phyloP scores from a whole-genome alignment of 2,329 filamentous ascomycete genomes.

The Cercospora beticola region DNA sequence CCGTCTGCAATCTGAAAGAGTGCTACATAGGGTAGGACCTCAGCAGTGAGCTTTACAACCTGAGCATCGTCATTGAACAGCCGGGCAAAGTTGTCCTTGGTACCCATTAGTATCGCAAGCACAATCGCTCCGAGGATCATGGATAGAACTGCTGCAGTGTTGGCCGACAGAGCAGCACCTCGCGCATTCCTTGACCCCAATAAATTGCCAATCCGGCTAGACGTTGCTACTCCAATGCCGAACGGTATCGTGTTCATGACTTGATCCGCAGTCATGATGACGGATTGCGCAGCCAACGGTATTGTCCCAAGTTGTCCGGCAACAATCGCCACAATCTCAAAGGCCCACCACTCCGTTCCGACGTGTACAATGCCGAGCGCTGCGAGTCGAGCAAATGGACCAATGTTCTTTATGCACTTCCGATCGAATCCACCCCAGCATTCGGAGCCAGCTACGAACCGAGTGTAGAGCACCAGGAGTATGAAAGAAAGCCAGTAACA shows the following conservation, averaged over 20 bases:
- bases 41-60: slow-evolving; percentile 70
- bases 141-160: slow-evolving; percentile 71
- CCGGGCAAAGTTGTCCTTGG: slow-evolving; percentile 69
- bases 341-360: slow-evolving; percentile 90
- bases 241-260: slow-evolving; percentile 80
- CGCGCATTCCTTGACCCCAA: slow-evolving; percentile 66
- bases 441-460: slow-evolving; percentile 67
- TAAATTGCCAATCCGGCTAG: slow-evolving; percentile 74
- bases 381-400: slow-evolving; percentile 72
- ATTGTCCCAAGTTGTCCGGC: slow-evolving; percentile 77
- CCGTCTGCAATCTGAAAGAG: slow-evolving; percentile 90
- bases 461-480: slow-evolving; percentile 70
- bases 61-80: slow-evolving; percentile 77
- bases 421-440: slow-evolving; percentile 75
- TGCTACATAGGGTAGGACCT: slow-evolving; percentile 82
- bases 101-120: slow-evolving; percentile 66
- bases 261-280: slow-evolving; percentile 58
- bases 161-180: slow-evolving; percentile 70
- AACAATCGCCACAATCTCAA: slow-evolving; percentile 83
- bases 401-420: slow-evolving; percentile 64
- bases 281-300: slow-evolving; percentile 76
- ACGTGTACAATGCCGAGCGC: slow-evolving; percentile 77
- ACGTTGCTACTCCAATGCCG: slow-evolving; percentile 79
- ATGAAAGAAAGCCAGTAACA: slow-evolving; percentile 84
- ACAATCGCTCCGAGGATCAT: slow-evolving; percentile 67